Percentiles rank a stretch among this genome's conserved stretches.
These are phyloP conservation scores for Blumeria hordei DNA, from an alignment of 2,329 filamentous ascomycete species.

Conservation along the genomic window DNA sequence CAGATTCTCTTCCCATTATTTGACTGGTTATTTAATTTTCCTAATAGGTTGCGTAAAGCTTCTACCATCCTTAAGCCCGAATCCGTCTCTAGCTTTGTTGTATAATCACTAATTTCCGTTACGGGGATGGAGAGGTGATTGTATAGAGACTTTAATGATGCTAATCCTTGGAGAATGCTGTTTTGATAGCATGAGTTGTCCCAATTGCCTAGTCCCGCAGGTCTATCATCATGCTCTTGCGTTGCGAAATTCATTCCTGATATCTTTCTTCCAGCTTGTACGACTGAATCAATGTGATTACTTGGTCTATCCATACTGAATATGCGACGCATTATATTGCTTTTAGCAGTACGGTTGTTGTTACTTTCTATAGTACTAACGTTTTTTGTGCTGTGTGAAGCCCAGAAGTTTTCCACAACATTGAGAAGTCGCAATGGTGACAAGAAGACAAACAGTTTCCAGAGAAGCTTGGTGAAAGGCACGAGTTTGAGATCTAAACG, in stretches of 20 bases:
- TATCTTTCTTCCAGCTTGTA: constrained; percentile 31
- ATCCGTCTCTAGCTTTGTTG: constrained; percentile 4
- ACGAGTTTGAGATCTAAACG: constrained; percentile 16
- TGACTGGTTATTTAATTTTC: constrained; percentile 39
- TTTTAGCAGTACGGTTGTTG: constrained; percentile 32
- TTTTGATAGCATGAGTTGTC: constrained; percentile 98
- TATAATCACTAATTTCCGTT: constrained; percentile 8
- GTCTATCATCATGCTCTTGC: constrained; percentile 21
- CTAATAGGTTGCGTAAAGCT: constrained; percentile 30
- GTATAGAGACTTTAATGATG: constrained; percentile 47
- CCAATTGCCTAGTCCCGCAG: constrained; percentile 59
- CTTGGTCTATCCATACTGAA: constrained; percentile 30
- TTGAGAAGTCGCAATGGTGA: constrained; percentile 33
- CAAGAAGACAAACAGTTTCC: constrained; percentile 33
- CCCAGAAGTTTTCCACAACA: constrained; percentile 22
- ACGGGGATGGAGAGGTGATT: constrained; percentile 33
- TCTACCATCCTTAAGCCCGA: constrained; percentile 14
- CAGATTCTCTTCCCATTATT: constrained; percentile 59
- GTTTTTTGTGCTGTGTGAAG: constrained; percentile 23
- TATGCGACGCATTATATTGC: constrained; percentile 36
- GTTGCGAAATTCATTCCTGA: constrained; percentile 18
- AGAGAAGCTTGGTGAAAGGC: constrained; percentile 25
- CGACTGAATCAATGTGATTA: constrained; percentile 30
- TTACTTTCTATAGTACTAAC: constrained; percentile 15
- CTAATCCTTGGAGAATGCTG: constrained; percentile 68